Conservation (phyloP, 1,284 basidiomycete species). For the Rhizopogon parksii region DNA sequence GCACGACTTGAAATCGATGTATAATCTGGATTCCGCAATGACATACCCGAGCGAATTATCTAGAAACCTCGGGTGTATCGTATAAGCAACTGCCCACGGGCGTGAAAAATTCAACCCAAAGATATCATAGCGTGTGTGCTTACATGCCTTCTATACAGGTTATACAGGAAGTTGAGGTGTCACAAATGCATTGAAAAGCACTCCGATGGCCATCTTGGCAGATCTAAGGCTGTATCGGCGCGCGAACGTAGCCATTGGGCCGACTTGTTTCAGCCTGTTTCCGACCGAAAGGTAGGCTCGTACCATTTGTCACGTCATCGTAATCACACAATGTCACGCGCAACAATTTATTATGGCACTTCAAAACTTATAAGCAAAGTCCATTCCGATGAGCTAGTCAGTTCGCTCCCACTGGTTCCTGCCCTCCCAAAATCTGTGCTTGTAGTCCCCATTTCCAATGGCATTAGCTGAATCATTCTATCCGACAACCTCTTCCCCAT, state of each 20-base stretch:
- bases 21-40: not conserved
- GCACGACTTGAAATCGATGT: not conserved
- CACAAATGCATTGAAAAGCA: too few species aligned
- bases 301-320: not conserved
- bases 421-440: not conserved
- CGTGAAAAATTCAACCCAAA: constrained; percentile 1
- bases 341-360: not conserved
- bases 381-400: not conserved
- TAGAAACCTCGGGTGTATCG: not conserved
- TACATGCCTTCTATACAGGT: not conserved
- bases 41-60: not conserved
- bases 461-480: constrained; percentile 24
- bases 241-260: too few species aligned
- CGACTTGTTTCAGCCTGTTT: not conserved
- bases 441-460: constrained; percentile 13
- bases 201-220: too few species aligned
- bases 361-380: constrained; percentile 2
- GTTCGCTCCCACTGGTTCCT: not conserved
- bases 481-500: constrained; percentile 19
- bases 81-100: constrained; percentile 1
- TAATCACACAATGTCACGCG: not conserved
- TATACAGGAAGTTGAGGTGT: not conserved
- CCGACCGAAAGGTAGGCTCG: not conserved
- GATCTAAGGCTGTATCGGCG: too few species aligned
- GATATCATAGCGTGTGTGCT: not conserved